These are phyloP conservation scores for Favolaschia claudopus DNA, from an alignment of 768 basidiomycete genomes.

Conservation along the genomic window DNA sequence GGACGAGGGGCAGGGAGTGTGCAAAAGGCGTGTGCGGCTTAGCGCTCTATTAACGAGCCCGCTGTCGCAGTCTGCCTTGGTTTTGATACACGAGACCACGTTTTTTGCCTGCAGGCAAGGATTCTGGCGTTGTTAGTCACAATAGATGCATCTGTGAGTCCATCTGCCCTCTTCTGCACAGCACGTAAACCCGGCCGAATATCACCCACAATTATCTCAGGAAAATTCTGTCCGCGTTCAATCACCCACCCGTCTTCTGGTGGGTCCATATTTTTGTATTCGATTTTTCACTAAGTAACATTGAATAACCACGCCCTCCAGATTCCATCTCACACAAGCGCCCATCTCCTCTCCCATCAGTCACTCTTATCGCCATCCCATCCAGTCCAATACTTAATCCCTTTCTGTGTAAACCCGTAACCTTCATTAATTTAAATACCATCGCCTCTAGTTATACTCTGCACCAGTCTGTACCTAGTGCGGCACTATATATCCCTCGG, in stretches of 20 bases:
- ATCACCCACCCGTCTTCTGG: not conserved
- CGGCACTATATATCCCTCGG: conserved; percentile 15
- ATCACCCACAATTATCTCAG: too few relatives aligned
- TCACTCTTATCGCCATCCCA: conserved; percentile 57
- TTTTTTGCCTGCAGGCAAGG: conserved; percentile 81
- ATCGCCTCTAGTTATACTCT: not conserved
- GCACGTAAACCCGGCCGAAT: conserved; percentile 20
- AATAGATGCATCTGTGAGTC: conserved; percentile 17
- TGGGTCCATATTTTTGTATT: conserved; percentile 18
- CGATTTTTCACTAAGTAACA: not conserved
- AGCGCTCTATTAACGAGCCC: conserved; percentile 45
- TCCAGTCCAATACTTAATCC: conserved; percentile 4
- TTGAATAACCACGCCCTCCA: not conserved
- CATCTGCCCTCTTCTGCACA: conserved; percentile 10
- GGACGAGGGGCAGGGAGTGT: conserved; percentile 54
- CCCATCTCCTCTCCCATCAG: conserved; percentile 51
- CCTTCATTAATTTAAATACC: not conserved
- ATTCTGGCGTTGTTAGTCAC: conserved; percentile 42
- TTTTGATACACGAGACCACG: conserved; percentile 73
- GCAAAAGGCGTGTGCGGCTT: conserved; percentile 63
- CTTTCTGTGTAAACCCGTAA: conserved; percentile 18
- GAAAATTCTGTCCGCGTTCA: not conserved
- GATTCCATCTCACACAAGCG: conserved; percentile 12
- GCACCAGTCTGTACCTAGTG: conserved; percentile 4
- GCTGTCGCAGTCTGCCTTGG: conserved; percentile 52